These are phyloP conservation scores for Clitocybe nebularis DNA, from an alignment of 1,284 basidiomycete species.

Conservation along the genomic window DNA sequence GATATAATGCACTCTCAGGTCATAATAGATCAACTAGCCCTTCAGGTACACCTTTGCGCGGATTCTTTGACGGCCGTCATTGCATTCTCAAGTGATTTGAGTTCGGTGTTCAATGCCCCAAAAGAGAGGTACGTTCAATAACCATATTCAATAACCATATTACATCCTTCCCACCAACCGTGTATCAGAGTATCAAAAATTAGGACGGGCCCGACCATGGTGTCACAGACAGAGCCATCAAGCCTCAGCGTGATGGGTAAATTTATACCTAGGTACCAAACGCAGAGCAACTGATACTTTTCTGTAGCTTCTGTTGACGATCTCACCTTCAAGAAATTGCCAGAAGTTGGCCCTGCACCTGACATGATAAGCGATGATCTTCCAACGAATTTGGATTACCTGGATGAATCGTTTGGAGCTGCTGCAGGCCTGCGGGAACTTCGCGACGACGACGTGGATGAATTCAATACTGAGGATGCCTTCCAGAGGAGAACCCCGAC, in stretches of 20 bases:
- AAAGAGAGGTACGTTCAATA: conserved; percentile 34
- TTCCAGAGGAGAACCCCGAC: conserved; percentile 25
- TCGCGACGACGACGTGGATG: conserved; percentile 66
- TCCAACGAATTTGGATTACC: conserved; percentile 83
- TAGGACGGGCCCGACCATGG: conserved; percentile 29
- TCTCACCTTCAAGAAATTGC: conserved; percentile 71
- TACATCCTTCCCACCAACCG: conserved; percentile 5
- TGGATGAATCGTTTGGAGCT: conserved; percentile 78
- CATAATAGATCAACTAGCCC: conserved; percentile 38
- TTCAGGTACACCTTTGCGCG: conserved; percentile 63
- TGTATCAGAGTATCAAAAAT: conserved; percentile 25
- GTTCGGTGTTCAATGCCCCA: conserved; percentile 34
- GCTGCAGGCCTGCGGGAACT: conserved; percentile 73
- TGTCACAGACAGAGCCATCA: conserved; percentile 26
- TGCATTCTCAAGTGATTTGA: conserved; percentile 47
- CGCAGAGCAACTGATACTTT: background rate
- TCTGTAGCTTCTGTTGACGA: conserved; percentile 79
- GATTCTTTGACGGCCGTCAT: conserved; percentile 58
- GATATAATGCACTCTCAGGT: conserved; percentile 37
- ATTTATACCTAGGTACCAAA: conserved; percentile 15
- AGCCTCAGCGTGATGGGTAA: conserved; percentile 34
- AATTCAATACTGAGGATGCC: conserved; percentile 50
- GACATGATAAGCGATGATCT: conserved; percentile 93
- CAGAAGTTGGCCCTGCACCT: conserved; percentile 71
- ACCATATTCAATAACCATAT: background rate